Evolutionary conservation across 169 alveolate genomes (phyloP), one percentile per base, ranked within the genome.

Genomic region (Plasmodium relictum): DNA sequence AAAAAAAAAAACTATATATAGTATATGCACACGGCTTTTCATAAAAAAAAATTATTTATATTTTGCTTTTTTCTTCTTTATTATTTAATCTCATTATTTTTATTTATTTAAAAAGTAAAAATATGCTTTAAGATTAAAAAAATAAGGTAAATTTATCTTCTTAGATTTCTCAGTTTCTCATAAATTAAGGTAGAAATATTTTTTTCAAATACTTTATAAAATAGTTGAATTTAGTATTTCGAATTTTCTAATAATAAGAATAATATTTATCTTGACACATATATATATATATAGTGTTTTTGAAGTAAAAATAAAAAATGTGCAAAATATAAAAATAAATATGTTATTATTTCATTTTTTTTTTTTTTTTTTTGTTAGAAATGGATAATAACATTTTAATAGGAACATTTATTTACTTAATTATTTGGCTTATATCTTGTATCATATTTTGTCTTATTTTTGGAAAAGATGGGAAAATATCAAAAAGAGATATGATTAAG

Each of bases 351-450:
- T 12, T 54, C 71, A n/a, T 61, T 20, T 14, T 44, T 22, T 76
- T 16, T 31, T 56, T 20, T 44, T 22, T 37, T n/a, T 48, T 66
- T 22, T 52, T 50, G 58, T 14, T 41, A 66, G 73, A 44, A 54
- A 76, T 76, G 89, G 89, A 76, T 20, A 22, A 26, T 18, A 63
- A 63, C 16, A 76, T 76, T 18, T 18, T 66, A 22, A 76, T 52
- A 3, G 89, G 89, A 76, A 76, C 70, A 24, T 62, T 63, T 26
- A 63, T 65, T 10, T 76, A 63, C 45, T 18, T 76, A 48, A 44
- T 76, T 6, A 76, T 76, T 37, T 76, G 89, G 89, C 65, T 76
- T 76, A 69, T 76, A 22, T 76, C 89, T 16, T 76, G 89, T 41
- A 76, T 76, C 48, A 6, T 76, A 26, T 76, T 76, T 76, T 76